These are phyloP conservation scores for Plantago major DNA, from an alignment of 257 asterid genomes.

Conservation along the genomic window DNA sequence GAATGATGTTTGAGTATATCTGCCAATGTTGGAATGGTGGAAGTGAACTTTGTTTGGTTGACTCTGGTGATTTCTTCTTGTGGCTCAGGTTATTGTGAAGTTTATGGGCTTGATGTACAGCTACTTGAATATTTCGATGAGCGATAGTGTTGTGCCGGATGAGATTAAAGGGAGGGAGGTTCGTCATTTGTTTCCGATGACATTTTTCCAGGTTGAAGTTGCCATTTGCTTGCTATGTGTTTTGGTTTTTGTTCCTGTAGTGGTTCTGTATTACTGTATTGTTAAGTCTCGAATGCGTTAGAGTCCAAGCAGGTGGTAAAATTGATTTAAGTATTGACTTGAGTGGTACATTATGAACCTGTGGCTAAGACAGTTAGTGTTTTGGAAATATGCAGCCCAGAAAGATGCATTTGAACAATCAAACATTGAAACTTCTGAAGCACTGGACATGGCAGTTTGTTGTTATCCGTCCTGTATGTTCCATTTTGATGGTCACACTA, in stretches of 20 bases:
- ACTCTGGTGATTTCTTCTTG: neutral
- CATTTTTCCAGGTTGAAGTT: conserved; percentile 72
- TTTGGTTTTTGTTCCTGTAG: neutral
- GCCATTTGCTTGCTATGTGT: conserved; percentile 4
- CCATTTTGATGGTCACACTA: conserved; percentile 61
- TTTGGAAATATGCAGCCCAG: conserved; percentile 52
- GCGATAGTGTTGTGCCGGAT: conserved; percentile 70
- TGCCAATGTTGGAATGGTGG: neutral
- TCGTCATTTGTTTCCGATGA: conserved; percentile 80
- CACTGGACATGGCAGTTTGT: conserved; percentile 95
- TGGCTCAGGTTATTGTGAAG: conserved; percentile 74
- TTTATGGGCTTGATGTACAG: conserved; percentile 78
- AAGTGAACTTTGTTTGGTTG: neutral
- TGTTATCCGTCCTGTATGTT: conserved; percentile 70
- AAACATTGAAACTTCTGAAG: conserved; percentile 55
- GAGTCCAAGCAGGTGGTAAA: too few species aligned
- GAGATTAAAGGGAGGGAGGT: conserved; percentile 94
- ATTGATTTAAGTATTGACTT: neutral
- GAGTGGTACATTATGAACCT: conserved; percentile 14
- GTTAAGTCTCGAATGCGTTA: too few species aligned
- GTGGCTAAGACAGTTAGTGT: conserved; percentile 15
- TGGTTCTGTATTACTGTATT: neutral
- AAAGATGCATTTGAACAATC: conserved; percentile 61
- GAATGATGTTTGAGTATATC: too few species aligned
- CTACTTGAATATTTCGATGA: conserved; percentile 60